Evolutionary conservation across 495 filamentous ascomycete species (phyloP).

Genomic region (Annulohypoxylon nitens): DNA sequence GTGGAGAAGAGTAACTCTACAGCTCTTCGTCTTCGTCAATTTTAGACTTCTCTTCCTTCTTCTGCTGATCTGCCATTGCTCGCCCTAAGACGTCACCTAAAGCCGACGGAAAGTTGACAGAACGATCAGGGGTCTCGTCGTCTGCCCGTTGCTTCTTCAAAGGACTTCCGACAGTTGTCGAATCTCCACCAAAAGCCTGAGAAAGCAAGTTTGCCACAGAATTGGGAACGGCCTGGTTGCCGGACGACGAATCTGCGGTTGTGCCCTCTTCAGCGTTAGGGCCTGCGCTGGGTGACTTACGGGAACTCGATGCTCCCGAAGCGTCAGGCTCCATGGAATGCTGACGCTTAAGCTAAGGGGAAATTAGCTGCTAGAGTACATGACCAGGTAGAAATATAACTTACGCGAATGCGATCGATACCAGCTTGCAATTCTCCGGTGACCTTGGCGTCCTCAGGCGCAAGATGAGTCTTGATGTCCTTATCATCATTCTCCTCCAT

Average conservation of each 20-base stretch:
- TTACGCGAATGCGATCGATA: constrained; percentile 90
- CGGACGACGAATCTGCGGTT: constrained; percentile 55
- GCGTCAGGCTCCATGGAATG: constrained; percentile 85
- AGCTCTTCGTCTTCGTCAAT: constrained; percentile 62
- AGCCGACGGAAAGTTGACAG: constrained; percentile 59
- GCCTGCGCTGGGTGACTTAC: constrained; percentile 57
- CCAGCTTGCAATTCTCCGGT: constrained; percentile 91
- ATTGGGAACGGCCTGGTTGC: constrained; percentile 49
- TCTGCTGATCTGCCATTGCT: constrained; percentile 57
- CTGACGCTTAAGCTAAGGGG: constrained; percentile 86
- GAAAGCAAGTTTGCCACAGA: constrained; percentile 59
- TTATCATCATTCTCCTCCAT: constrained; percentile 81
- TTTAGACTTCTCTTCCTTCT: constrained; percentile 46
- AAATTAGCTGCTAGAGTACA: constrained; percentile 43
- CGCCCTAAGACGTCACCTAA: constrained; percentile 62
- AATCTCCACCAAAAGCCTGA: constrained; percentile 62
- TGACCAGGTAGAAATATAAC: constrained; percentile 47
- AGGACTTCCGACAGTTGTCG: constrained; percentile 76
- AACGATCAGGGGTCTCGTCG: constrained; percentile 65
- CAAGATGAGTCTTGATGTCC: constrained; percentile 70
- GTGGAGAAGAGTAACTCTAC: constrained; percentile 35
- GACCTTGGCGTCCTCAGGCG: constrained; percentile 81
- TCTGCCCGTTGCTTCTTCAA: constrained; percentile 86
- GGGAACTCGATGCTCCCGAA: constrained; percentile 53
- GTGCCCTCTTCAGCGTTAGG: constrained; percentile 50